Conservation (phyloP, 331 rosid species). For the Phaseolus coccineus region DNA sequence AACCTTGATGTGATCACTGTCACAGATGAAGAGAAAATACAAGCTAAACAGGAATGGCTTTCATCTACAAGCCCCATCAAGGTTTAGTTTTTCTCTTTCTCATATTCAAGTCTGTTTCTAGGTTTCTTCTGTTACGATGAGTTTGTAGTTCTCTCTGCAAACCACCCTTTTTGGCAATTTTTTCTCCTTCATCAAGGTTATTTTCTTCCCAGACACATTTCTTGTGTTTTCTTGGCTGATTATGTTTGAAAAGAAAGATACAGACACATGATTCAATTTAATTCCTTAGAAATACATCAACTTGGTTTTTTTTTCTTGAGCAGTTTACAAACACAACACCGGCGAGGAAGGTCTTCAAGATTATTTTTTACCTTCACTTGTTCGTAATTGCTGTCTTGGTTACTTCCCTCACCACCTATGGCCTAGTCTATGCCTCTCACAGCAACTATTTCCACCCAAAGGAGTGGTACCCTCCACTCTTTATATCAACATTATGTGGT, state of each 20-base stretch:
- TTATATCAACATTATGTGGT: slow-evolving; percentile 49
- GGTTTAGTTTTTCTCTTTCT: slow-evolving; percentile 26
- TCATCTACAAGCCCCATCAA: slow-evolving; percentile 45
- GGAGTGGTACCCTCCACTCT: slow-evolving; percentile 64
- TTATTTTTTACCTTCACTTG: slow-evolving; percentile 60
- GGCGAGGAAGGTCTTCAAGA: slow-evolving; percentile 37
- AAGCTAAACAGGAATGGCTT: slow-evolving; percentile 45
- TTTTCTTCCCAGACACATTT: neutral
- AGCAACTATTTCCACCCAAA: slow-evolving; percentile 53
- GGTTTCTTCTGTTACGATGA: neutral
- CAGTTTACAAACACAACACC: slow-evolving; percentile 46
- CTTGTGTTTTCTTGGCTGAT: slow-evolving; percentile 27
- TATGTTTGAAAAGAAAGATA: neutral
- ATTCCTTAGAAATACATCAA: too few relatives aligned
- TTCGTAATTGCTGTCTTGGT: slow-evolving; percentile 46
- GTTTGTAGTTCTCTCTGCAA: neutral
- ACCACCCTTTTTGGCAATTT: neutral
- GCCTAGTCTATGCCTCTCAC: slow-evolving; percentile 41
- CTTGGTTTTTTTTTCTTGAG: neutral
- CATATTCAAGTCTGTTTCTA: neutral
- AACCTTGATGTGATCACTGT: slow-evolving; percentile 25
- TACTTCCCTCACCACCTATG: slow-evolving; percentile 48
- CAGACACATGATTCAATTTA: too few relatives aligned
- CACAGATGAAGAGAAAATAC: slow-evolving; percentile 19
- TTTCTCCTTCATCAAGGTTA: neutral